Evolutionary conservation across 345 rosid genomes (phyloP).

Genomic region (Citrus sp.): DNA sequence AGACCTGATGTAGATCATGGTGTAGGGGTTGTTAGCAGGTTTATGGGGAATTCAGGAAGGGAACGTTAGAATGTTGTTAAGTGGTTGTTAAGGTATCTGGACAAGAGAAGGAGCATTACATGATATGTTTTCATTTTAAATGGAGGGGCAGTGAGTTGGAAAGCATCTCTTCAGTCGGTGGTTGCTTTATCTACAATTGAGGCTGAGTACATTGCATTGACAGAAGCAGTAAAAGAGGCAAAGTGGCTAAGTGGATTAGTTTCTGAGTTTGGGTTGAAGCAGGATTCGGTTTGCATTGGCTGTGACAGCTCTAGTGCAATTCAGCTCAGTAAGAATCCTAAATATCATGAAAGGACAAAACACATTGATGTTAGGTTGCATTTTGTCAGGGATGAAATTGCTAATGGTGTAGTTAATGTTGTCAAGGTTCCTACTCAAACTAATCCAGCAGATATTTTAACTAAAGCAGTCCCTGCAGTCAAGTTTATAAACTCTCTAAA

Average conservation of each 20-base stretch:
- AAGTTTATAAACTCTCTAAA: background rate
- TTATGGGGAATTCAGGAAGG: background rate
- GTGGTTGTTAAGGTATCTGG: background rate
- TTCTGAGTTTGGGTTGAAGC: too few relatives aligned
- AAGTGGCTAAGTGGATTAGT: background rate
- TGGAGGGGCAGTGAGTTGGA: background rate
- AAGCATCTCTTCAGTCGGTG: background rate
- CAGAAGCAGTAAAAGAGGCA: background rate
- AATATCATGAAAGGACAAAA: background rate
- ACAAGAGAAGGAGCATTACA: background rate
- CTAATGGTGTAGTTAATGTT: background rate
- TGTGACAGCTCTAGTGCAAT: background rate
- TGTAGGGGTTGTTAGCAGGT: background rate
- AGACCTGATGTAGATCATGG: background rate
- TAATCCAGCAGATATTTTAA: background rate
- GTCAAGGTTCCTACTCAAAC: background rate
- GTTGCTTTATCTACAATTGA: background rate
- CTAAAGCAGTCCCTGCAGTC: background rate
- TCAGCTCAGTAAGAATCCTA: fast-evolving
- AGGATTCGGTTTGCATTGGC: too few relatives aligned
- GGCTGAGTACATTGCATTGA: background rate
- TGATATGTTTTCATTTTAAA: background rate
- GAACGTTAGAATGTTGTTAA: background rate
- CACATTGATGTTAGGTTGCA: background rate
- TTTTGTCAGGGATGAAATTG: background rate